Evolutionary conservation across 306 rosid genomes (phyloP).

Genomic region (Glycine latifolia): DNA sequence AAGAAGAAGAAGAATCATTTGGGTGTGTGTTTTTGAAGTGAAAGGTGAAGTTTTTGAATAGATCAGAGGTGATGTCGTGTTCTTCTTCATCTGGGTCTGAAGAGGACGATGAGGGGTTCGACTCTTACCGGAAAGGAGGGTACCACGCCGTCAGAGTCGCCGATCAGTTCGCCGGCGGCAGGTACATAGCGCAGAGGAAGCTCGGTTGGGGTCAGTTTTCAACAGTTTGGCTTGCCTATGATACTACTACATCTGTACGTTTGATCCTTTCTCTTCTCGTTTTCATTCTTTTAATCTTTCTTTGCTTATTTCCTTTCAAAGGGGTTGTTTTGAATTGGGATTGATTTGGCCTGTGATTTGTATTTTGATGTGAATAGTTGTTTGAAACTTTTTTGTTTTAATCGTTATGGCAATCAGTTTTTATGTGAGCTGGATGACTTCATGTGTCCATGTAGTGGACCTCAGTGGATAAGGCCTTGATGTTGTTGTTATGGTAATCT

Average conservation of each 20-base stretch:
- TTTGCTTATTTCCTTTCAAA: background rate
- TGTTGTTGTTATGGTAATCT: background rate
- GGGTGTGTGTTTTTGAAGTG: background rate
- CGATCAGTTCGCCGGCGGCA: slow-evolving; percentile 92
- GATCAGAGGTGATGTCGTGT: slow-evolving; percentile 74
- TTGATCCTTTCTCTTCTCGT: slow-evolving; percentile 11
- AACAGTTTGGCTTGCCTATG: slow-evolving; percentile 98
- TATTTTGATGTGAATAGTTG: slow-evolving; percentile 20
- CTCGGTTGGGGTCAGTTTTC: slow-evolving; percentile 99
- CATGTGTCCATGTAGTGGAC: no score
- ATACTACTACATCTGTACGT: slow-evolving; percentile 73
- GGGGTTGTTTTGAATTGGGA: slow-evolving; percentile 11
- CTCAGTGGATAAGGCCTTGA: no score
- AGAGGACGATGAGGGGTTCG: slow-evolving; percentile 92
- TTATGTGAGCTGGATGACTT: no score
- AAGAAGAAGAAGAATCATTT: background rate
- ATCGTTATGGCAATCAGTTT: slow-evolving; percentile 4
- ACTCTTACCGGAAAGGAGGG: slow-evolving; percentile 93
- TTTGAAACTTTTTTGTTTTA: background rate
- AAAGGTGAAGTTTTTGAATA: slow-evolving; percentile 24
- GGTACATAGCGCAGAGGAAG: slow-evolving; percentile 89
- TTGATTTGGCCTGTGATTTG: background rate
- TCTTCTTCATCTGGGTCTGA: slow-evolving; percentile 95
- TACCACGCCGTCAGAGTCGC: slow-evolving; percentile 91
- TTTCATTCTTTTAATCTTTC: background rate